Percentiles rank a stretch among this genome's conserved stretches.
These are phyloP conservation scores for Mercurialis annua DNA, from an alignment of 345 rosid genomes.

Conservation along the genomic window DNA sequence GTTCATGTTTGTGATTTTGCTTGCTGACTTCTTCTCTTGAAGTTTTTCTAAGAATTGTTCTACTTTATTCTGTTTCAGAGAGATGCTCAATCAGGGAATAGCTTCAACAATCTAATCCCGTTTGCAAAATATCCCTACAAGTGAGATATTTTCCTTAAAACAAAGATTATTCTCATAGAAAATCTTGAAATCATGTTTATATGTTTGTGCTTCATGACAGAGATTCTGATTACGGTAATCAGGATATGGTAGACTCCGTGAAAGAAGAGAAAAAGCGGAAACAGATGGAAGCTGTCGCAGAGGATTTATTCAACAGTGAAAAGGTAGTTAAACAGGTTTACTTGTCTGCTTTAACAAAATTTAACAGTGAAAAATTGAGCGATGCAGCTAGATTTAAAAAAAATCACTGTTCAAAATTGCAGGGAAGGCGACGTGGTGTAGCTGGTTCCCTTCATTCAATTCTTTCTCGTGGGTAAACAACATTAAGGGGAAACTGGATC, in stretches of 20 bases:
- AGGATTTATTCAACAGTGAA: conserved; percentile 69
- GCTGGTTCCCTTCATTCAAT: conserved; percentile 54
- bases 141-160: conserved; percentile 38
- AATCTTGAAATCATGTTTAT: neutral
- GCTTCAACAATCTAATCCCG: conserved; percentile 80
- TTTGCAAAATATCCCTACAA: conserved; percentile 79
- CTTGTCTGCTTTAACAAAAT: neutral
- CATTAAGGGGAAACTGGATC: neutral
- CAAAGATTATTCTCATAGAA: neutral
- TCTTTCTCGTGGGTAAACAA: conserved; percentile 37
- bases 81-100: conserved; percentile 69
- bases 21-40: neutral
- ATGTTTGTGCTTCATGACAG: conserved; percentile 29
- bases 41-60: neutral
- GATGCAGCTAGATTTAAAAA: neutral
- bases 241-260: conserved; percentile 46
- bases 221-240: conserved; percentile 43
- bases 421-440: conserved; percentile 62
- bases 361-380: neutral
- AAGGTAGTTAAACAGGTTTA: conserved; percentile 42
- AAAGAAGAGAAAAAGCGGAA: conserved; percentile 83
- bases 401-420: conserved; percentile 17
- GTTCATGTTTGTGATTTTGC: neutral
- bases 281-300: conserved; percentile 85
- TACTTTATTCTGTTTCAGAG: conserved; percentile 31